These are phyloP conservation scores for Coemansia furcata DNA, from an alignment of 192 early-diverging fungal genomes.

Conservation along the genomic window DNA sequence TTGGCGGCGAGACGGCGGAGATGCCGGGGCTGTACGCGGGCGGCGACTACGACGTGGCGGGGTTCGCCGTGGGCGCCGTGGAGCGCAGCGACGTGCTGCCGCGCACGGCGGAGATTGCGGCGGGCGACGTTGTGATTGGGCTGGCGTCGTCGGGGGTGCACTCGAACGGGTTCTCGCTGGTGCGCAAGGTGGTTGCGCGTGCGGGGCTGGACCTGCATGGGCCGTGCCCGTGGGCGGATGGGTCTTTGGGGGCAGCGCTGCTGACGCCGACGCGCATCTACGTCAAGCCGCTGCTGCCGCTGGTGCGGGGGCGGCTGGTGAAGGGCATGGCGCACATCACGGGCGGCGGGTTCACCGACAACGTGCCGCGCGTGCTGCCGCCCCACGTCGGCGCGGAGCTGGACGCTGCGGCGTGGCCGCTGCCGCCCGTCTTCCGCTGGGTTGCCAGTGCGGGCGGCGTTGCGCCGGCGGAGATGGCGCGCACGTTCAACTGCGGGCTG, in stretches of 20 bases:
- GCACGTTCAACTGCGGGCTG: conserved; percentile 99
- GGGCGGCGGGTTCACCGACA: conserved; percentile 97
- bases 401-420: conserved; percentile 76
- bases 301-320: conserved; percentile 66
- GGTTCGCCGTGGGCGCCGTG: conserved; percentile 96
- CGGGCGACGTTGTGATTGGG: conserved; percentile 86
- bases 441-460: conserved; percentile 72
- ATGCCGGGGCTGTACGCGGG: conserved; percentile 95
- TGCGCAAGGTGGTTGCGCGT: conserved; percentile 82
- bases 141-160: conserved; percentile 95
- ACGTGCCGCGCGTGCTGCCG: conserved; percentile 95
- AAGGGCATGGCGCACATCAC: conserved; percentile 99
- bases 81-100: conserved; percentile 89
- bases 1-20: conserved; percentile 99
- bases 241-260: conserved; percentile 73
- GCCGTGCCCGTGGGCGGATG: conserved; percentile 71
- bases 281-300: conserved; percentile 86
- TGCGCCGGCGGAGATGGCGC: conserved; percentile 78
- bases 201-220: conserved; percentile 72
- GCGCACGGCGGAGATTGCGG: conserved; percentile 67
- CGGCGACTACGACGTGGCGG: conserved; percentile 92
- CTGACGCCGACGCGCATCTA: conserved; percentile 95
- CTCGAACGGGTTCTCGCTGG: conserved; percentile 98
- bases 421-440: conserved; percentile 96
- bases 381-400: conserved; percentile 74